A percentile compares a stretch with the other conserved stretches of the same genome.
Conservation (phyloP, 106 monocot genomes). For the Triglochin maritima region DNA sequence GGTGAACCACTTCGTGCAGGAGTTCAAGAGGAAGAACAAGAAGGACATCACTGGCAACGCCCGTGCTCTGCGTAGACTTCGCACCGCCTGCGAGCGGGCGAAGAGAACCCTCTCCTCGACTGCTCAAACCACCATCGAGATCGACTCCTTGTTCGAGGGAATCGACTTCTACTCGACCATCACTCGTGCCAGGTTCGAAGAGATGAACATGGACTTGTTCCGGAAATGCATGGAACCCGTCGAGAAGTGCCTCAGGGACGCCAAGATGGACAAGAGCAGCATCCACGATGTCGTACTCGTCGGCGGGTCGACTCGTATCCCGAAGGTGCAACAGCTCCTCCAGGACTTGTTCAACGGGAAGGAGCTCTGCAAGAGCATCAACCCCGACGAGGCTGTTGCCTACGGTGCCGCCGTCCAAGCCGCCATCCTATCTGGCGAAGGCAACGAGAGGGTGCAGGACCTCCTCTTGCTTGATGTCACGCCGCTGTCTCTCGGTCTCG, state of each 20-base stretch:
- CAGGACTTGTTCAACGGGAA: constrained; percentile 79
- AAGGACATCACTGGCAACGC: constrained; percentile 78
- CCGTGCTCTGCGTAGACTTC: constrained; percentile 40
- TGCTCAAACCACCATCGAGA: constrained; percentile 65
- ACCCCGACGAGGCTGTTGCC: constrained; percentile 58
- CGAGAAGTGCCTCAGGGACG: constrained; percentile 63
- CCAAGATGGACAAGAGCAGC: constrained; percentile 69
- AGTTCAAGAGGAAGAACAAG: constrained; percentile 85
- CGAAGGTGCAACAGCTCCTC: constrained; percentile 63
- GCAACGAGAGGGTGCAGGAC: constrained; percentile 59
- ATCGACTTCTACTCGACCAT: constrained; percentile 53
- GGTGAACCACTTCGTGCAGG: constrained; percentile 80
- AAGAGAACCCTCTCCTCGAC: constrained; percentile 73
- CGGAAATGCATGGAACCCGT: constrained; percentile 77
- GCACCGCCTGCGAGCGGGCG: constrained; percentile 58
- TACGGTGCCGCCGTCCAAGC: constrained; percentile 63
- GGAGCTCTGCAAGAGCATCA: constrained; percentile 75
- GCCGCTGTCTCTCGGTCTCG: constrained; percentile 20
- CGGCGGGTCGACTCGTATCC: constrained; percentile 62
- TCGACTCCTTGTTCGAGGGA: constrained; percentile 49
- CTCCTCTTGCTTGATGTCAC: constrained; percentile 58
- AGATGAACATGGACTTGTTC: constrained; percentile 75
- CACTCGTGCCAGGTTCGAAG: constrained; percentile 49
- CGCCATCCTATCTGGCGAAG: constrained; percentile 55
- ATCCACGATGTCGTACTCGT: constrained; percentile 62